Percentiles rank a stretch among this genome's conserved stretches.
Conservation (phyloP, 1,284 basidiomycete genomes). For the Porodaedalea pini region DNA sequence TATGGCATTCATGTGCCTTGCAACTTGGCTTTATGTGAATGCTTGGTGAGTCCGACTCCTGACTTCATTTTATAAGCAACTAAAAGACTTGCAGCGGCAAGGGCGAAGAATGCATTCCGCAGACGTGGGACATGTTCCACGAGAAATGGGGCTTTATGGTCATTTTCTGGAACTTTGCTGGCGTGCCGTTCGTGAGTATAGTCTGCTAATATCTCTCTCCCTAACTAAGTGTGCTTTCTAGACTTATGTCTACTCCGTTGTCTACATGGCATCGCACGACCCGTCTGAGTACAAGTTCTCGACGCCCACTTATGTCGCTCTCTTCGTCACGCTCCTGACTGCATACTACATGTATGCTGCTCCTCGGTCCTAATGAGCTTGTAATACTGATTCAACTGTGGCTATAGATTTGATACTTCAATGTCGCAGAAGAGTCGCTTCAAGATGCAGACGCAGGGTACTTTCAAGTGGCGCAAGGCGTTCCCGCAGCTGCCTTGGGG, state of each 20-base stretch:
- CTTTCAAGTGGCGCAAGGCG: constrained; percentile 79
- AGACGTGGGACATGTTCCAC: constrained; percentile 99
- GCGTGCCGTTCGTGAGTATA: constrained; percentile 77
- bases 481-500: constrained; percentile 94
- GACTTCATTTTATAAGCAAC: neutral
- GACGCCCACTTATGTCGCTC: constrained; percentile 64
- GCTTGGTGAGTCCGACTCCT: constrained; percentile 63
- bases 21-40: constrained; percentile 95
- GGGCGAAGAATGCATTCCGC: constrained; percentile 96
- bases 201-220: too few species aligned
- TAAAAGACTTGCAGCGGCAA: constrained; percentile 49
- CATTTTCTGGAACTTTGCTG: constrained; percentile 98
- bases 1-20: constrained; percentile 95
- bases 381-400: constrained; percentile 21
- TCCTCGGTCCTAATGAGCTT: constrained; percentile 6
- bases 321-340: constrained; percentile 74
- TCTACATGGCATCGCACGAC: constrained; percentile 97
- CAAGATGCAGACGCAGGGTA: constrained; percentile 95
- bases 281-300: constrained; percentile 87
- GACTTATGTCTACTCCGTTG: constrained; percentile 95
- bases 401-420: constrained; percentile 79
- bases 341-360: constrained; percentile 79
- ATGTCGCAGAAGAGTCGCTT: constrained; percentile 98
- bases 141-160: constrained; percentile 97
- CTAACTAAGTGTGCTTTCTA: too few species aligned